Percentiles rank a stretch among this genome's conserved stretches.
phyloP scores from a whole-genome alignment of 164 flowering plant species.

The Magnolia kwangsiensis region DNA sequence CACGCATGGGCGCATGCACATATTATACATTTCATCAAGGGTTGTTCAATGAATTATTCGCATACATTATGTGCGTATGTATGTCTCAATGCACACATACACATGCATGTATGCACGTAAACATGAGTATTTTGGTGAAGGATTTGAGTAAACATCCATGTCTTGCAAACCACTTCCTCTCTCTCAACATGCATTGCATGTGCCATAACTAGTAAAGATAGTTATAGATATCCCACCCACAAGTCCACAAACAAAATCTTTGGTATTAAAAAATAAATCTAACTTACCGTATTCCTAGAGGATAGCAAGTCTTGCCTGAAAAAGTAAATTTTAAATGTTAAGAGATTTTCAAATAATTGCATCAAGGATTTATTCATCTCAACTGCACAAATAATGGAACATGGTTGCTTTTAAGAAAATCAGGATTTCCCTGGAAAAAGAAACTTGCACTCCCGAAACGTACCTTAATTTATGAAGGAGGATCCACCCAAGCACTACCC shows the following conservation, averaged over 20 bases:
- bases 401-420: conserved; percentile 1
- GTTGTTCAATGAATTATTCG: no score
- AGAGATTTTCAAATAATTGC: neutral
- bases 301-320: conserved; percentile 45
- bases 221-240: neutral
- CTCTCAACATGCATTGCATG: neutral
- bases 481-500: conserved; percentile 74
- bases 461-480: conserved; percentile 75
- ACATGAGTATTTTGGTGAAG: no score
- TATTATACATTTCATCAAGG: no score
- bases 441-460: neutral
- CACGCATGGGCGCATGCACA: no score
- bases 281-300: conserved; percentile 53
- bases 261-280: neutral
- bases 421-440: neutral
- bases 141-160: no score
- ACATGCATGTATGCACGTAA: no score
- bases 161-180: neutral
- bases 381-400: neutral
- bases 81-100: no score
- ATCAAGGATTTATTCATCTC: neutral
- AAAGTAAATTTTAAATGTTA: neutral
- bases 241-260: neutral
- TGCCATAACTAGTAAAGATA: neutral
- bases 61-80: no score